Conservation (phyloP, 2,329 filamentous ascomycete species). For the Didymella exigua region DNA sequence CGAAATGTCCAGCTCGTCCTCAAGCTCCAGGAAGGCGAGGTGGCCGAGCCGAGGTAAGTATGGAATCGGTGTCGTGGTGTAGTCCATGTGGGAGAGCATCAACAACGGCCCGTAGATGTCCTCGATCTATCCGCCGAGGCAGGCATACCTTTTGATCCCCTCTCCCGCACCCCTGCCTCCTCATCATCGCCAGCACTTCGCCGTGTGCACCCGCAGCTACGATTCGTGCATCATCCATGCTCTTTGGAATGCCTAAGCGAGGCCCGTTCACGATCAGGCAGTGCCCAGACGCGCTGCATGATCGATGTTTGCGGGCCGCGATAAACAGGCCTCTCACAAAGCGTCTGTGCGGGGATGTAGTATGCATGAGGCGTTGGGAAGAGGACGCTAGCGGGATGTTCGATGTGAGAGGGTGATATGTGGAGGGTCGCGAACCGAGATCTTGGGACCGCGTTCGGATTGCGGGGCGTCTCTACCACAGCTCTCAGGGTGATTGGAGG, state of each 20-base stretch:
- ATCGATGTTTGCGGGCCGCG: conserved; percentile 11
- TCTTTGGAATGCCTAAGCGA: conserved; percentile 13
- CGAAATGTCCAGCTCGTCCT: conserved; percentile 39
- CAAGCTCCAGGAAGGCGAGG: conserved; percentile 38
- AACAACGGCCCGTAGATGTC: conserved; percentile 3
- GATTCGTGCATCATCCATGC: conserved; percentile 10
- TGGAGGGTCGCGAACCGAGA: conserved; percentile 12
- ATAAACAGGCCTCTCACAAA: conserved; percentile 17
- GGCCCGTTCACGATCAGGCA: conserved; percentile 15
- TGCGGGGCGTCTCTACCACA: conserved; percentile 5
- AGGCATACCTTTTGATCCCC: conserved; percentile 20
- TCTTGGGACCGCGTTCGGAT: conserved; percentile 3
- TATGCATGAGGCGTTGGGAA: conserved; percentile 10
- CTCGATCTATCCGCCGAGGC: conserved; percentile 8
- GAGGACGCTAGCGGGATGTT: conserved; percentile 5
- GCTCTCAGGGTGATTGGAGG: conserved; percentile 10
- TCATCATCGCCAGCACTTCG: conserved; percentile 19
- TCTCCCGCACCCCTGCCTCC: conserved; percentile 21
- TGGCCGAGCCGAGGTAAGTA: conserved; percentile 31
- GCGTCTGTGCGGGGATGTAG: conserved; percentile 15
- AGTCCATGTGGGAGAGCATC: conserved; percentile 30
- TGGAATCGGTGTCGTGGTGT: conserved; percentile 13
- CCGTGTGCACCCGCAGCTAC: conserved; percentile 24
- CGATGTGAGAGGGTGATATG: conserved; percentile 12
- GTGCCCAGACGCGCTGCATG: conserved; percentile 17